phyloP scores from a whole-genome alignment of 1,284 basidiomycete species.

The Sporisorium scitamineum region DNA sequence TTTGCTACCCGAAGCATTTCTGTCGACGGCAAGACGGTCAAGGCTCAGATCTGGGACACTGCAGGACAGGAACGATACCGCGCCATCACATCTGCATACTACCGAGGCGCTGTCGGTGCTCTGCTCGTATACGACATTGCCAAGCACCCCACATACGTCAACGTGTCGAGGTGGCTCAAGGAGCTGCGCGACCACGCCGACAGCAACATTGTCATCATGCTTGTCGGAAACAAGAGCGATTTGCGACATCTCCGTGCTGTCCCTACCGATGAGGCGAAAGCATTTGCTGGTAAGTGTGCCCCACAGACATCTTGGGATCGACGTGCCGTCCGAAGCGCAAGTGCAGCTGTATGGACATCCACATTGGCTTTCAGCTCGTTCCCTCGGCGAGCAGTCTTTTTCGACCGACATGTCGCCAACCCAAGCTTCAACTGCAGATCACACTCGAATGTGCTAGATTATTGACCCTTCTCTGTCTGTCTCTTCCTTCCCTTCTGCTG shows the following conservation, averaged over 20 bases:
- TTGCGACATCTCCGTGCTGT: constrained; percentile 96
- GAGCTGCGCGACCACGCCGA: constrained; percentile 80
- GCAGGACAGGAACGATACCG: constrained; percentile 99
- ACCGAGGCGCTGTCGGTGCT: constrained; percentile 89
- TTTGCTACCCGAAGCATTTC: constrained; percentile 96
- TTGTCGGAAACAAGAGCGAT: constrained; percentile 85
- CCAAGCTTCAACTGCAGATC: not conserved
- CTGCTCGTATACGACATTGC: constrained; percentile 72
- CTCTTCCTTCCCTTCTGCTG: not conserved
- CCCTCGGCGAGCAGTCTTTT: not conserved
- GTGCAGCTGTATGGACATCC: not conserved
- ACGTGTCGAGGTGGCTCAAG: constrained; percentile 97
- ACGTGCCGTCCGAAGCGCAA: not conserved
- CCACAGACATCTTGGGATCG: not conserved
- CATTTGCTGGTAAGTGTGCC: constrained; percentile 63
- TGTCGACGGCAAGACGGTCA: constrained; percentile 95
- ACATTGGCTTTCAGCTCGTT: not conserved
- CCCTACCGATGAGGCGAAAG: constrained; percentile 79
- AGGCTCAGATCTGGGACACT: constrained; percentile 99
- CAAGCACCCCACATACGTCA: constrained; percentile 92
- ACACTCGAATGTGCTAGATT: not conserved
- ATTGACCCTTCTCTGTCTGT: not conserved
- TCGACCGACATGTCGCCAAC: not conserved
- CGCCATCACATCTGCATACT: constrained; percentile 95
- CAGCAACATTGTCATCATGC: constrained; percentile 72